These are phyloP conservation scores for Ailanthus altissimus DNA, from an alignment of 345 rosid species.

Conservation along the genomic window DNA sequence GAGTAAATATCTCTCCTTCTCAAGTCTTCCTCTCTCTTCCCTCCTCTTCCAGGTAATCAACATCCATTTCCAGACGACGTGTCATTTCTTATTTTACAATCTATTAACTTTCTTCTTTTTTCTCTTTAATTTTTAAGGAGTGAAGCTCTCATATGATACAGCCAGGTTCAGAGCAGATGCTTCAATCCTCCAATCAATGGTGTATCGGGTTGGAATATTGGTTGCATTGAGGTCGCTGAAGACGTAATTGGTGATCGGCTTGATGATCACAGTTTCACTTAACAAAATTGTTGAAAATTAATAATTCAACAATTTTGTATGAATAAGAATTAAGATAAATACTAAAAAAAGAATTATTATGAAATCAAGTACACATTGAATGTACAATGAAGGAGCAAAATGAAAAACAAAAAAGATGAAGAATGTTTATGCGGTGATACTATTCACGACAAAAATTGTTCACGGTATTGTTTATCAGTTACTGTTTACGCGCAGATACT, in stretches of 20 bases:
- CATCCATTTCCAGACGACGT: background rate
- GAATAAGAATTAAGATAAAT: too few relatives aligned
- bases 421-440: too few relatives aligned
- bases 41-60: constrained; percentile 53
- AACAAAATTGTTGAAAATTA: constrained; percentile 76
- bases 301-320: too few relatives aligned
- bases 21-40: constrained; percentile 49
- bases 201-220: constrained; percentile 75
- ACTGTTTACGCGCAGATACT: too few relatives aligned
- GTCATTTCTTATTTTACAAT: background rate
- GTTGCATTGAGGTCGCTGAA: constrained; percentile 81
- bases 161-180: constrained; percentile 89
- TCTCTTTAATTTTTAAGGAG: constrained; percentile 34
- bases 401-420: too few relatives aligned
- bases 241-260: constrained; percentile 62
- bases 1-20: constrained; percentile 53
- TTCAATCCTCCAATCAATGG: constrained; percentile 66
- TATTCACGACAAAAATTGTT: too few relatives aligned
- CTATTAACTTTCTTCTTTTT: background rate
- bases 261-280: constrained; percentile 97
- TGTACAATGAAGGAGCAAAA: too few relatives aligned
- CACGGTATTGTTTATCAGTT: too few relatives aligned
- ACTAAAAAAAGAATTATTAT: too few relatives aligned
- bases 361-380: too few relatives aligned
- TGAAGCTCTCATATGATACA: constrained; percentile 81